These are phyloP conservation scores for Mucor velutinosus DNA, from an alignment of 371 early-diverging fungal species.

Conservation along the genomic window DNA sequence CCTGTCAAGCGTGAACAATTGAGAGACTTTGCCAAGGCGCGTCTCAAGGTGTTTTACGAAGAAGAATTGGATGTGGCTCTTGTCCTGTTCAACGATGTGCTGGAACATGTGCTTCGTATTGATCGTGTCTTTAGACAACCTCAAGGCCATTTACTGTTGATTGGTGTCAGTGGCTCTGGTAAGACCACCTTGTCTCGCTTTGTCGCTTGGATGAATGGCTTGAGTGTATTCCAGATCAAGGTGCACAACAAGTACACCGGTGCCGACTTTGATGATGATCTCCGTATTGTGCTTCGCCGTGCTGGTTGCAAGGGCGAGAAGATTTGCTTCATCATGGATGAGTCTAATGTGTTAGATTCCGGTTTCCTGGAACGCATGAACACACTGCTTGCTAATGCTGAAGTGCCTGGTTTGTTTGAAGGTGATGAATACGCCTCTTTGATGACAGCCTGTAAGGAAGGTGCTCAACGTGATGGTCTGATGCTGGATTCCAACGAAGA, in stretches of 20 bases:
- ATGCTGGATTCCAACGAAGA: constrained; percentile 95
- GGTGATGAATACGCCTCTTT: constrained; percentile 96
- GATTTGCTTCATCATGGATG: constrained; percentile 98
- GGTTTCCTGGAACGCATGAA: constrained; percentile 99
- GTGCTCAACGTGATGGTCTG: constrained; percentile 90
- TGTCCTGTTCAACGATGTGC: constrained; percentile 94
- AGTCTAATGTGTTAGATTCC: constrained; percentile 94
- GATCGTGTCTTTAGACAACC: constrained; percentile 98
- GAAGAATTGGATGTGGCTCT: constrained; percentile 98
- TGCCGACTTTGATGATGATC: constrained; percentile 97
- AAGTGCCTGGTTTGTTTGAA: constrained; percentile 98
- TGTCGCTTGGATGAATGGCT: constrained; percentile 99
- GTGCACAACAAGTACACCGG: constrained; percentile 95
- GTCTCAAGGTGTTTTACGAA: constrained; percentile 97
- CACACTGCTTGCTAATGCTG: constrained; percentile 97
- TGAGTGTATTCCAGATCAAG: constrained; percentile 95
- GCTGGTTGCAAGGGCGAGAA: constrained; percentile 97
- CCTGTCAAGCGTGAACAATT: constrained; percentile 89
- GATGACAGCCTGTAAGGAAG: constrained; percentile 95
- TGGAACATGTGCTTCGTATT: constrained; percentile 97
- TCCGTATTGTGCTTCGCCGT: constrained; percentile 88
- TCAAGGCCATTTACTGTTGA: constrained; percentile 97
- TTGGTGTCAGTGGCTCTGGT: constrained; percentile 97
- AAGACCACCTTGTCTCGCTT: constrained; percentile 97
- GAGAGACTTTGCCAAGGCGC: constrained; percentile 91